A percentile compares a stretch with the other conserved stretches of the same genome.
These are phyloP conservation scores for Fusarium odoratissimum DNA, from an alignment of 2,329 filamentous ascomycete species.

Conservation along the genomic window DNA sequence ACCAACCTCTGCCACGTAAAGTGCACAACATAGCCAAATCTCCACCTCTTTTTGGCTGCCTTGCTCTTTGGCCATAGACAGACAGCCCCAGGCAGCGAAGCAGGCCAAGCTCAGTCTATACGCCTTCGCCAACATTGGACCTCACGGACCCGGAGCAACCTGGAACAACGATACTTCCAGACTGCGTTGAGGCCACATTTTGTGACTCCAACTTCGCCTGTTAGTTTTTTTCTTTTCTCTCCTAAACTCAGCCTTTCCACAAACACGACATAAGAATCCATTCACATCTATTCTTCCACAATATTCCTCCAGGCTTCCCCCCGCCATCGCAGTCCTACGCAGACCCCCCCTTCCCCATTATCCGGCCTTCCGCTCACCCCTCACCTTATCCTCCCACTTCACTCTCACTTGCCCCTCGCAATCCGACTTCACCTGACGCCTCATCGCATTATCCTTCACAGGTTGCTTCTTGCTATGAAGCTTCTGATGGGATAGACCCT, in stretches of 20 bases:
- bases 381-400: conserved; percentile 36
- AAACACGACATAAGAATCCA: conserved; percentile 8
- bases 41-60: conserved; percentile 21
- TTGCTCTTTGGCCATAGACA: conserved; percentile 13
- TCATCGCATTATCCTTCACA: conserved; percentile 37
- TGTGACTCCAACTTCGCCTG: conserved; percentile 14
- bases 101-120: conserved; percentile 30
- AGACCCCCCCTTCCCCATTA: conserved; percentile 42
- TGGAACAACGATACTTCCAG: conserved; percentile 33
- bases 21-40: conserved; percentile 9
- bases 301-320: conserved; percentile 20
- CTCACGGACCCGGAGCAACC: conserved; percentile 28
- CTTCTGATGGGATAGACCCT: conserved; percentile 44
- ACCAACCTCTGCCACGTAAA: conserved; percentile 11
- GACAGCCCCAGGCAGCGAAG: conserved; percentile 24
- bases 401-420: conserved; percentile 40
- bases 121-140: conserved; percentile 21
- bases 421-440: conserved; percentile 39
- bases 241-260: conserved; percentile 9
- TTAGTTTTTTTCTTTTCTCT: conserved; percentile 31
- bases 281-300: conserved; percentile 9
- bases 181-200: conserved; percentile 22
- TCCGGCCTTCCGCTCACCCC: conserved; percentile 45
- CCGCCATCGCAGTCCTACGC: conserved; percentile 33
- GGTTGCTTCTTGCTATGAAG: conserved; percentile 38